Base-by-base conservation (phyloP, 176 grass and related monocot genomes). In the Raddia distichophylla region DNA sequence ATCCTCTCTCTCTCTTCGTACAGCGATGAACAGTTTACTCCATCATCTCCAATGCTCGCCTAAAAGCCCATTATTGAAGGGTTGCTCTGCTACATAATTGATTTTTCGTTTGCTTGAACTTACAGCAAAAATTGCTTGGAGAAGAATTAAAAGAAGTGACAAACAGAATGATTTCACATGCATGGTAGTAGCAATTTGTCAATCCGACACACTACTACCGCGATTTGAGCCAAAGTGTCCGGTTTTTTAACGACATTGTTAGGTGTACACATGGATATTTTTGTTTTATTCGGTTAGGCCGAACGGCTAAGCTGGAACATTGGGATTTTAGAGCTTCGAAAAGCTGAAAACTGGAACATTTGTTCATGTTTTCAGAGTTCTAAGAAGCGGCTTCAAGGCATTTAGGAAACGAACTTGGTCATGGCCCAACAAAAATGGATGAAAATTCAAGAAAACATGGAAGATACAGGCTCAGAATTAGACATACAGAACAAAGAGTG, bases 151-250 rank as follows among this genome's bases (percentile, higher is more conserved):
- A 9, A 9, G 20, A 52, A 33, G 69, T 52, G 47, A 1, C 69
- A 52, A 72, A 52, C 47, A 9, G 22, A 52, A 72, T 72, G 48
- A 72, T 72, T 34, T 72, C 47, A 1, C 48, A 50, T 52, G 69
- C 48, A 50, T 52, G 69, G 12, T 51, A 46, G 1, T 51, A 46
- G 1, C 17, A 68, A 18, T 18, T 45, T 6, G 60, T 62, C 60
- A 32, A 71, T 71, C 69, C 6, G 51, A 9, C 12, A 13, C 69
- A 7, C 69, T 10, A 49, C 69, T 33, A 51, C 51, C 27, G 27
- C 27, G 69, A 46, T 71, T 71, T 52, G 44, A 52, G 69, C 22
- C 3, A 16, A 17, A 27, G 13, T 71, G 6, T 51, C 6, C 48
- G 12, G 48, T 52, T 54, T 51, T 35, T 7, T 7, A 16, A 8